A percentile compares a stretch with the other conserved stretches of the same genome.
Conservation (phyloP, 2,329 filamentous ascomycete genomes). For the Sclerotinia nivalis region DNA sequence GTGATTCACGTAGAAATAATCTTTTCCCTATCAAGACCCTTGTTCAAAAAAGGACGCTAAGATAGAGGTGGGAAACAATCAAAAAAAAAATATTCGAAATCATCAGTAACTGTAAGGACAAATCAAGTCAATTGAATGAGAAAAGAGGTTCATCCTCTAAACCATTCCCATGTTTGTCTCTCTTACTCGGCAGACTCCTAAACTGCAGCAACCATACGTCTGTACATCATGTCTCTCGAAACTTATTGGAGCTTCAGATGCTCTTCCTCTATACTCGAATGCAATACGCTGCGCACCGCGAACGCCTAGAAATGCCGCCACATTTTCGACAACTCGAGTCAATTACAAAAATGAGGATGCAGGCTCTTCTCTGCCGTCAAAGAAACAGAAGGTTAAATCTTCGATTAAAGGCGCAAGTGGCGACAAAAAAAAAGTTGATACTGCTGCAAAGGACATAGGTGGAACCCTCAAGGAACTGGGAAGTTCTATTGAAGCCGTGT, state of each 20-base stretch:
- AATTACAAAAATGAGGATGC: neutral
- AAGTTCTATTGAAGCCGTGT: neutral
- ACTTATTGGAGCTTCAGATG: constrained; percentile 20
- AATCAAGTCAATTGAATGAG: neutral
- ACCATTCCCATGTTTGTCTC: constrained; percentile 33
- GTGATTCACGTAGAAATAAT: neutral
- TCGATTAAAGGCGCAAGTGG: neutral
- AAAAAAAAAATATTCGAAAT: constrained; percentile 3
- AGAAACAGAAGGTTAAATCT: neutral
- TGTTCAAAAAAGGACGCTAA: constrained; percentile 16
- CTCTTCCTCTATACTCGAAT: constrained; percentile 8
- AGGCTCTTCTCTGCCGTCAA: neutral
- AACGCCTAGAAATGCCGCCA: constrained; percentile 9
- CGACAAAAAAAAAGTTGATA: neutral
- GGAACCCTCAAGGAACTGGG: neutral
- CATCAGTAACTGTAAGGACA: neutral
- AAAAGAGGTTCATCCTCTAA: constrained; percentile 8
- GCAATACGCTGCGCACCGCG: constrained; percentile 12
- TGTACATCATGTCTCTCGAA: constrained; percentile 35
- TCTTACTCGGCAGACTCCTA: constrained; percentile 32
- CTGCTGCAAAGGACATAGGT: neutral
- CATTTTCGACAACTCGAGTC: constrained; percentile 25
- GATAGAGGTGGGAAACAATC: constrained; percentile 14
- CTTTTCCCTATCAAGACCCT: neutral
- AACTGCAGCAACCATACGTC: constrained; percentile 29